Evolutionary conservation across 495 filamentous ascomycete species (phyloP), one percentile per base, ranked within the genome.

Genomic region (Paragyromitra xinjiangensis): DNA sequence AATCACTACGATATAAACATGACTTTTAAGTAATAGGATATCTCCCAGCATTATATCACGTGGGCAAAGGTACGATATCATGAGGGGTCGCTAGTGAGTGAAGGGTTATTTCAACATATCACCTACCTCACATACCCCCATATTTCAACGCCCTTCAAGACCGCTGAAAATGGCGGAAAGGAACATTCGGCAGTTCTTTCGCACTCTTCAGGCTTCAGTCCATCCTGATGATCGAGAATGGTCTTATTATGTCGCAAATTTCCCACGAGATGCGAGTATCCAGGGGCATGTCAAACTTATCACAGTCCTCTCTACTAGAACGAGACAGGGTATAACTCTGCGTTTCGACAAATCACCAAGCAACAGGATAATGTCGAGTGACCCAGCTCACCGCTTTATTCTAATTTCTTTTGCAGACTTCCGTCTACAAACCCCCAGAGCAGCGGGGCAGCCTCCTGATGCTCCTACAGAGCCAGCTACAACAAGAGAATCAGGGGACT

Each of bases 401-500:
- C 64, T 83, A 14, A 78, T 87, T 8, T 85, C 85, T 2, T 80
- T 85, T 63, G 80, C 85, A 0, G 78, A 84, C 26, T 87, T 87
- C 53, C 80, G 83, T n/a, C 64, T 85, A 29, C 81, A 64, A 72
- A 75, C 63, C 22, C 69, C 71, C 44, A 51, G 65, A 69, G 51
- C 48, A 44, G 24, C 53, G 65, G 26, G 78, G 56, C 51, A n/a
- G 37, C 12, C 42, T 66, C 24, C 69, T 9, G 68, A 64, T 14
- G 39, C 22, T 55, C 11, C 65, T 26, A 82, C 79, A 14, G 78
- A 85, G 67, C 83, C 73, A 39, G 82, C 83, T 37, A 82, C 85
- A 1, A 67, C 83, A 6, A 82, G 82, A 62, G 85, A 87, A 66
- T 85, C 83, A 26, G 69, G 80, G 3, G 85, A 86, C 53, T 87